Evolutionary conservation across 2,329 filamentous ascomycete species (phyloP).

Genomic region (Botryotinia convoluta): DNA sequence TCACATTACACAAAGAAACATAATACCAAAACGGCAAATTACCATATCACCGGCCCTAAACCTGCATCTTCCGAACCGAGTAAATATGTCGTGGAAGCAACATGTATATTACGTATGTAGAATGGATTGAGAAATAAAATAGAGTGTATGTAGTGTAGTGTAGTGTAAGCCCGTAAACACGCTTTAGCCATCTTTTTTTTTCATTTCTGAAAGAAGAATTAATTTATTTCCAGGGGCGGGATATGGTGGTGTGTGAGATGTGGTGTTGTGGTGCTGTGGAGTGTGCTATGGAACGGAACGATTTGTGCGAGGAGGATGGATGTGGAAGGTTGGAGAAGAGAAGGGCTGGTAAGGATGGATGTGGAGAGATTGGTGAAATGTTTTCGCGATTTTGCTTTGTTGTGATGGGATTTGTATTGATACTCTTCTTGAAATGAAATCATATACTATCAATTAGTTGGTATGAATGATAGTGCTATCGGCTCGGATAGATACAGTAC

Average conservation of each 20-base stretch:
- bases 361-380: neutral
- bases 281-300: neutral
- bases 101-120: neutral
- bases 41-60: constrained; percentile 8
- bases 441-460: neutral
- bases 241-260: neutral
- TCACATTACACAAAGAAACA: neutral
- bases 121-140: neutral
- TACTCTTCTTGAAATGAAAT: neutral
- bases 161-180: constrained; percentile 9
- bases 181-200: constrained; percentile 17
- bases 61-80: constrained; percentile 8
- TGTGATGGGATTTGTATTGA: neutral
- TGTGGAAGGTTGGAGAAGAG: neutral
- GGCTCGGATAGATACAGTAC: constrained; percentile 18
- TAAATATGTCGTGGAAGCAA: neutral
- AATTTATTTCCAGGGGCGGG: neutral
- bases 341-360: neutral
- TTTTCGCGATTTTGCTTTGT: neutral
- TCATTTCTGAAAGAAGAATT: neutral
- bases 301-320: neutral
- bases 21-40: neutral
- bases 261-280: neutral
- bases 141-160: constrained; percentile 8
- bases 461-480: neutral